Evolutionary conservation across 768 basidiomycete genomes (phyloP).

Genomic region (Artomyces pyxidatus): DNA sequence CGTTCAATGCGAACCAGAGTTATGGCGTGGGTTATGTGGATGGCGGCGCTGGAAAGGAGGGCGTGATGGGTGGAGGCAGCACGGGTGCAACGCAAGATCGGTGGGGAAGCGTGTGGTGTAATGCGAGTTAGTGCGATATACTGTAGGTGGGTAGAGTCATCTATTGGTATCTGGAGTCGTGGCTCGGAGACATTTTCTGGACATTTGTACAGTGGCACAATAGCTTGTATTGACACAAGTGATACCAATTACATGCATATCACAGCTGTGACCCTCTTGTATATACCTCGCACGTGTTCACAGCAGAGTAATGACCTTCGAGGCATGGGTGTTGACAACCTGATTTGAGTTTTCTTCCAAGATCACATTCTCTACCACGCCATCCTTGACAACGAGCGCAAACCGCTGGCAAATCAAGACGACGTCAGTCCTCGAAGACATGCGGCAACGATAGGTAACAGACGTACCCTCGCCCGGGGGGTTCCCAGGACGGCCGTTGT

Average conservation of each 20-base stretch:
- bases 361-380: slow-evolving; percentile 54
- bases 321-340: slow-evolving; percentile 34
- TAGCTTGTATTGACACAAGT: too few species aligned
- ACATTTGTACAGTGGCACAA: too few species aligned
- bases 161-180: too few species aligned
- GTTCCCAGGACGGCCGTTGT: slow-evolving; percentile 52
- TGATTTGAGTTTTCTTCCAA: slow-evolving; percentile 32
- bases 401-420: slow-evolving; percentile 47
- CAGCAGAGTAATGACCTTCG: slow-evolving; percentile 29
- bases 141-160: too few species aligned
- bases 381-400: slow-evolving; percentile 57
- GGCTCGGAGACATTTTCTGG: too few species aligned
- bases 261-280: too few species aligned
- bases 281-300: too few species aligned
- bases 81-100: slow-evolving; percentile 52
- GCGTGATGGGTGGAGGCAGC: slow-evolving; percentile 37
- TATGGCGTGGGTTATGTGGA: slow-evolving; percentile 78
- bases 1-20: slow-evolving; percentile 56
- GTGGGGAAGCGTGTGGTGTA: slow-evolving; percentile 79
- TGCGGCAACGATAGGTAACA: too few species aligned
- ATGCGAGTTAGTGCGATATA: slow-evolving; percentile 23
- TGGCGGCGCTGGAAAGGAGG: slow-evolving; percentile 30
- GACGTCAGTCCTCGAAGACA: neutral
- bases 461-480: slow-evolving; percentile 47
- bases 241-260: too few species aligned